phyloP scores from a whole-genome alignment of 257 asterid species.

The Scutellaria baicalensis region DNA sequence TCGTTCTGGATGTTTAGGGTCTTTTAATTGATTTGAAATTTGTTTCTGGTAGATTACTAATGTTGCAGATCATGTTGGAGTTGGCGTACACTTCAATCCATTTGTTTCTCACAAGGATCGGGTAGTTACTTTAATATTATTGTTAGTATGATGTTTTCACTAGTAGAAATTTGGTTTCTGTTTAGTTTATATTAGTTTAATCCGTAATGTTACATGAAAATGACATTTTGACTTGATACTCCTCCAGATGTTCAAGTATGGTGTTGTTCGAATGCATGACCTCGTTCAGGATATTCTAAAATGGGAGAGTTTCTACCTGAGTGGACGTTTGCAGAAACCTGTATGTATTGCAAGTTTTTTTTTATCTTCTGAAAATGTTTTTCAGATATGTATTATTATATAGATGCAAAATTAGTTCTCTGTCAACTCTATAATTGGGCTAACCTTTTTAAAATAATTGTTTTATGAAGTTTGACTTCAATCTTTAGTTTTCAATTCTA shows the following conservation, averaged over 20 bases:
- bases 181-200: not conserved
- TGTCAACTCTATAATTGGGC: not conserved
- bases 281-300: slow-evolving; percentile 55
- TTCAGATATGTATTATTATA: not conserved
- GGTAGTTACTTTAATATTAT: slow-evolving; percentile 28
- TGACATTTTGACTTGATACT: slow-evolving; percentile 9
- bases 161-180: slow-evolving; percentile 4
- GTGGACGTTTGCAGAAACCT: slow-evolving; percentile 93
- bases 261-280: slow-evolving; percentile 70
- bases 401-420: not conserved
- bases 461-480: not conserved
- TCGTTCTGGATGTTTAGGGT: not conserved
- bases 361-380: not conserved
- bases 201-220: not conserved
- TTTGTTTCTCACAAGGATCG: slow-evolving; percentile 48
- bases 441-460: not conserved
- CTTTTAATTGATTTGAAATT: not conserved
- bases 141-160: not conserved
- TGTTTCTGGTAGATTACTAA: slow-evolving; percentile 41
- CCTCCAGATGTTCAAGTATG: slow-evolving; percentile 65
- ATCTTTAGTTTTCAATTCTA: not conserved
- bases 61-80: slow-evolving; percentile 69
- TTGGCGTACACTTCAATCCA: slow-evolving; percentile 85
- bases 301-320: slow-evolving; percentile 73
- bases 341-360: slow-evolving; percentile 27